A percentile compares a stretch with the other conserved stretches of the same genome.
Evolutionary conservation across 2,329 filamentous ascomycete genomes (phyloP).

Genomic region (Alternaria sp.): DNA sequence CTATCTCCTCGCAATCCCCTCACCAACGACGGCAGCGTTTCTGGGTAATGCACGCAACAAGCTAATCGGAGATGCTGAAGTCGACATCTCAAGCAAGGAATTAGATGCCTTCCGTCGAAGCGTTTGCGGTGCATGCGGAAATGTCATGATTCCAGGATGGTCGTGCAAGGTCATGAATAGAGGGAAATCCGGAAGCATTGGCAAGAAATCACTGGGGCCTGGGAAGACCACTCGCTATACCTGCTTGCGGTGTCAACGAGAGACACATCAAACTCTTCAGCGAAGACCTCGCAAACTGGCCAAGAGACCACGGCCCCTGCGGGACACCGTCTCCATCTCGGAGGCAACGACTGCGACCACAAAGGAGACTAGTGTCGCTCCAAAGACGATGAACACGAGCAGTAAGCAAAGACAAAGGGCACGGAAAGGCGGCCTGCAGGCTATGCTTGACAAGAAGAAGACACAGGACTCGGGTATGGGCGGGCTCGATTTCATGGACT

Average conservation of each 20-base stretch:
- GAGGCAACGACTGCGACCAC: slow-evolving; percentile 9
- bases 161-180: slow-evolving; percentile 38
- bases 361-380: slow-evolving; percentile 26
- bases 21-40: slow-evolving; percentile 47
- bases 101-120: slow-evolving; percentile 42
- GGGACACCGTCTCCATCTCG: slow-evolving; percentile 7
- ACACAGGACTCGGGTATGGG: slow-evolving; percentile 46
- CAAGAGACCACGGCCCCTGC: slow-evolving; percentile 19
- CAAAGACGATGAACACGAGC: slow-evolving; percentile 53
- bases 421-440: slow-evolving; percentile 63
- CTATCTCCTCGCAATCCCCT: slow-evolving; percentile 39
- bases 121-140: slow-evolving; percentile 52
- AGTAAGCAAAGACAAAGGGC: slow-evolving; percentile 66
- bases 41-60: slow-evolving; percentile 42
- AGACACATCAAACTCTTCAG: slow-evolving; percentile 38
- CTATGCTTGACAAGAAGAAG: slow-evolving; percentile 60
- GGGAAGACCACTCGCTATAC: slow-evolving; percentile 38
- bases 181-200: slow-evolving; percentile 13
- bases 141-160: slow-evolving; percentile 49
- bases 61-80: slow-evolving; percentile 41
- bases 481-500: slow-evolving; percentile 62
- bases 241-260: slow-evolving; percentile 46
- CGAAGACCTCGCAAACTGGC: slow-evolving; percentile 32
- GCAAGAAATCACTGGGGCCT: slow-evolving; percentile 17
- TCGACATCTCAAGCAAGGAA: slow-evolving; percentile 39